Base-by-base conservation (phyloP, 805 yeast genomes). In the Candida nemodendra region DNA sequence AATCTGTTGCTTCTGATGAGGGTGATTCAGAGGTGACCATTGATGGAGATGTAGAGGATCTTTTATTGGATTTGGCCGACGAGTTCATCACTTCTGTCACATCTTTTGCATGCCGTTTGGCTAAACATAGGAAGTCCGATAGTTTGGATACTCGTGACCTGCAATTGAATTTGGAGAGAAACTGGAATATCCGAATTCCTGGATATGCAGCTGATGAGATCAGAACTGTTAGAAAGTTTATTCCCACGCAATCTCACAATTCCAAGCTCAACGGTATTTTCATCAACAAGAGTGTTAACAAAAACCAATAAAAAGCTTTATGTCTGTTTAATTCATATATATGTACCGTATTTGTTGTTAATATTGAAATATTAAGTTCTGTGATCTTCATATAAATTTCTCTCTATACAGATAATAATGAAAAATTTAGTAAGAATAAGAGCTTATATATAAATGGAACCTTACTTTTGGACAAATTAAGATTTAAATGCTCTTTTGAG, bases 31-130 rank as follows among this genome's bases (percentile, higher is more conserved):
- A 89, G 53, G 81, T 95, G 5, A 74, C 75, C 4, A 84, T 93
- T 40, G 99, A 91, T 61, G 98, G 97, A 18, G 97, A 93, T 62
- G 95, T 88, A 13, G 96, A 90, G 61, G 98, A 91, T 51, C 66
- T 93, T 27, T 65, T 93, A 24, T 69, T 93, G 30, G 99, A 93
- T 61, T 66, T 93, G 32, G 97, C 99, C 0, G 99, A 93, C 62
- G 98, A 93, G 57, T 93, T 93, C 57, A 93, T 93, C 12, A 76
- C 84, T 6, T 81, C 86, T 32, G 96, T 95, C 2, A 89, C 97
- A 0, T 72, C 88, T 2, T 93, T 93, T 67, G 96, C 98, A 1
- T 91, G 98, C 58, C 76, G 95, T 38, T 70, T 93, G 48, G 98
- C 99, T 16, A 93, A 93, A 59, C 97, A 91, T 57, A 75, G 99